Evolutionary conservation across 192 early-diverging fungal species (phyloP).

Genomic region (Chytriomyces confervae): DNA sequence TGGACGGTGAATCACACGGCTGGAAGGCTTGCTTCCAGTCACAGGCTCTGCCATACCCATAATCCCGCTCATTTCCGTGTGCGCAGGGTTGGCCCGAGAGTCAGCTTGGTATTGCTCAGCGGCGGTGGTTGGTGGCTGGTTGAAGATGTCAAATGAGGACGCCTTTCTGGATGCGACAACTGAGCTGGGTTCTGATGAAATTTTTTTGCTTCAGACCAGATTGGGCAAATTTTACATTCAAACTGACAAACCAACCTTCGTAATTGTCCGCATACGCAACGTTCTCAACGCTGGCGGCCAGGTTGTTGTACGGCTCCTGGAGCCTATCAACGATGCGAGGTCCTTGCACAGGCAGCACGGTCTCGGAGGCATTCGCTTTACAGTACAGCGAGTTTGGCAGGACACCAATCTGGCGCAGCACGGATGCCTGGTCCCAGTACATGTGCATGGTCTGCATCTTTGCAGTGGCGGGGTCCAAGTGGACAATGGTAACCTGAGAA

Average conservation of each 20-base stretch:
- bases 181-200: neutral
- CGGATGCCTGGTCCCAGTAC: conserved; percentile 65
- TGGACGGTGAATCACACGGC: conserved; percentile 40
- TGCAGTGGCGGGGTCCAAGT: conserved; percentile 38
- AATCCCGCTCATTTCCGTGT: conserved; percentile 13
- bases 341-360: conserved; percentile 50
- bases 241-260: too few relatives aligned
- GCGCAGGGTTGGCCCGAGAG: neutral
- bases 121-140: neutral
- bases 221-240: too few relatives aligned
- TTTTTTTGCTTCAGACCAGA: too few relatives aligned
- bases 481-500: conserved; percentile 37
- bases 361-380: conserved; percentile 56
- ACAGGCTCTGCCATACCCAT: neutral
- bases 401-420: conserved; percentile 51
- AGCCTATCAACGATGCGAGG: conserved; percentile 45
- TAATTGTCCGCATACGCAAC: neutral
- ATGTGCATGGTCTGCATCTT: conserved; percentile 40
- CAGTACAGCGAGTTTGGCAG: conserved; percentile 54
- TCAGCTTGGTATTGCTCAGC: neutral
- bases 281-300: conserved; percentile 1
- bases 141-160: neutral
- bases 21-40: conserved; percentile 38
- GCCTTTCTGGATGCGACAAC: neutral
- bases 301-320: conserved; percentile 33